A percentile compares a stretch with the other conserved stretches of the same genome.
Evolutionary conservation across 2,329 filamentous ascomycete species (phyloP).

Genomic region (Zasmidium cellare): DNA sequence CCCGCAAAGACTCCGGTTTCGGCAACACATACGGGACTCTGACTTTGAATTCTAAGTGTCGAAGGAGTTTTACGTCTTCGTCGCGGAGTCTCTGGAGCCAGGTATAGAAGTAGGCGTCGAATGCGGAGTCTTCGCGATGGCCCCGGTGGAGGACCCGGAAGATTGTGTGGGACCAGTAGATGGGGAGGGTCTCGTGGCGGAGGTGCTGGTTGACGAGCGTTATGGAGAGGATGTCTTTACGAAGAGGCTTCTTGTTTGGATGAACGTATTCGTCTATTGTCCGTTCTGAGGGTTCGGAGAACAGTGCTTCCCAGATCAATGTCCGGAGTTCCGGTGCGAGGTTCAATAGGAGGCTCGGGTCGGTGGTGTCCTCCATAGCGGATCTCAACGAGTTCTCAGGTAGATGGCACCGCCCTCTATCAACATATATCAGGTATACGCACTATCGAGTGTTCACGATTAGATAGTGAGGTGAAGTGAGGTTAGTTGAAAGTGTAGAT

Average conservation of each 20-base stretch:
- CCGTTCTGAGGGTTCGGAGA: background rate
- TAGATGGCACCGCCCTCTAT: too few species aligned
- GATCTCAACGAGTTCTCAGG: background rate
- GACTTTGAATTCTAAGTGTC: background rate
- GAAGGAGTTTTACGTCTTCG: background rate
- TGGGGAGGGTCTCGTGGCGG: conserved; percentile 1
- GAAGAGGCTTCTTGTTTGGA: background rate
- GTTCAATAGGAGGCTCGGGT: background rate
- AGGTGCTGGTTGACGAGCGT: background rate
- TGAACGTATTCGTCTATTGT: background rate
- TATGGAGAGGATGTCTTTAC: background rate
- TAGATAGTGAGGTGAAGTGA: too few species aligned
- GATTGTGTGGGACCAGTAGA: conserved; percentile 3
- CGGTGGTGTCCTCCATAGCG: background rate
- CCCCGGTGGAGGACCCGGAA: conserved; percentile 2
- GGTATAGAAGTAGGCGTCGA: conserved; percentile 2
- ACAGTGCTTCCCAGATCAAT: background rate
- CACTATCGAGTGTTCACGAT: too few species aligned
- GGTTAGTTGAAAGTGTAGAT: too few species aligned
- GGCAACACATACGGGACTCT: background rate
- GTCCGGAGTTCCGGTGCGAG: conserved; percentile 6
- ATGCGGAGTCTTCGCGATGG: conserved; percentile 1
- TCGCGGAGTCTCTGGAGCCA: background rate
- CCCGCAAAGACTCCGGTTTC: background rate
- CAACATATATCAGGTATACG: too few species aligned